Evolutionary conservation across 2,329 filamentous ascomycete species (phyloP).

Genomic region (Botrytis sinoallii): DNA sequence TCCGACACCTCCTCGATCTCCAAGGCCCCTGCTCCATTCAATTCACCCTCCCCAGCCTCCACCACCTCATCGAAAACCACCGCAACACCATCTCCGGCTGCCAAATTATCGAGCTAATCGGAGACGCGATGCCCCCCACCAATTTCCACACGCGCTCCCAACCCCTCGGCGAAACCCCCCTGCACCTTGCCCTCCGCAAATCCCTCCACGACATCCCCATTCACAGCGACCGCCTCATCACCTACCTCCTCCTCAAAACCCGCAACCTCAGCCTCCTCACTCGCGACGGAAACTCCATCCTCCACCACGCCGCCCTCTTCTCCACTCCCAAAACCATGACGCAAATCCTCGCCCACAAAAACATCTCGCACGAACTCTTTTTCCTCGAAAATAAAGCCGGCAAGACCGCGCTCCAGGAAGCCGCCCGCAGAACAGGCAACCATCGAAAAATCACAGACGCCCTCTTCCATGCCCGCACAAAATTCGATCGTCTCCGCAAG

Average conservation of each 20-base stretch:
- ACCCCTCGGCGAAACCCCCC: neutral
- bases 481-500: neutral
- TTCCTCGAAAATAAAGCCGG: neutral
- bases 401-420: slow-evolving; percentile 5
- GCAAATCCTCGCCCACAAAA: neutral
- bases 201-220: neutral
- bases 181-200: slow-evolving; percentile 9
- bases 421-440: neutral
- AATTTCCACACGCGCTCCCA: neutral
- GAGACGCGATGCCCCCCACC: neutral
- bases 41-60: slow-evolving; percentile 6
- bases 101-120: neutral
- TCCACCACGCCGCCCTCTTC: slow-evolving; percentile 4
- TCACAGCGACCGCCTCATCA: neutral
- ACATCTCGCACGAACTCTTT: neutral
- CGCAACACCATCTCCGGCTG: neutral
- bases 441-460: neutral
- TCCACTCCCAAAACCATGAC: neutral
- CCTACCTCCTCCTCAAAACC: slow-evolving; percentile 2
- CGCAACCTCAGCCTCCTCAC: neutral
- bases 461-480: neutral
- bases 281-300: neutral
- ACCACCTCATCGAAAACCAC: slow-evolving; percentile 6
- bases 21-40: neutral
- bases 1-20: neutral